Evolutionary conservation across 2,329 filamentous ascomycete genomes (phyloP), one percentile per base, ranked within the genome.

Genomic region (Aureobasidium sp.): DNA sequence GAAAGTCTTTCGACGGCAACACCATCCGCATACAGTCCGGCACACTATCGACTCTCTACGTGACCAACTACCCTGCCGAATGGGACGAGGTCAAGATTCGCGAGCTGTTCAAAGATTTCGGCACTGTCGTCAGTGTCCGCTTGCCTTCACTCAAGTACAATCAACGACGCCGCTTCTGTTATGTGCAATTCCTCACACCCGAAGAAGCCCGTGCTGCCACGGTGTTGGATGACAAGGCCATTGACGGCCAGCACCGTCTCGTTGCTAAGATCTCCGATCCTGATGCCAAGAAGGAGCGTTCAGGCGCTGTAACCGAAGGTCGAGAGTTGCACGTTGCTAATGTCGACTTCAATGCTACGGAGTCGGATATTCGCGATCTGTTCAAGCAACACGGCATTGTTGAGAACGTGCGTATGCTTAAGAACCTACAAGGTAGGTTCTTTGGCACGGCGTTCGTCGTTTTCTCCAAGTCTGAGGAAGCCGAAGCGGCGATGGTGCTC

Each of bases 111-210:
- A 80, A 82, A 64, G 79, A 84, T 65, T 93, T 87, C 69, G 94
- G 94, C 47, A 85, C 93, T 47, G 87, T 99, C 61, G 80, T 96
- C 61, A 90, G 87, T 69, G 82, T 97, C 58, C 87, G 94, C 25
- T 94, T 94, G 76, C 94, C 94, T 1, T 96, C 91, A 62, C 83
- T 99, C 57, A 95, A 95, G 72, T 91, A 83, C 74, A 93, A 97
- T 70, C 87, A 88, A 1, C 87, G 90, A 68, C 89, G 94, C 36
- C 88, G 94, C 27, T 99, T 99, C 77, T 97, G 92, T 78, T 99
- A 99, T 73, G 82, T 97, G 7, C 90, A 95, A n/a, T 97, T 97
- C 72, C 82, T 86, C 52, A 84, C 85, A 36, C 75, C 82, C 2
- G 80, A 81, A n/a, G 83, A 84, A 58, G 90, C 91, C 0, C 80